Conservation (phyloP, 441 rosid species). For the Syzygium malaccense region DNA sequence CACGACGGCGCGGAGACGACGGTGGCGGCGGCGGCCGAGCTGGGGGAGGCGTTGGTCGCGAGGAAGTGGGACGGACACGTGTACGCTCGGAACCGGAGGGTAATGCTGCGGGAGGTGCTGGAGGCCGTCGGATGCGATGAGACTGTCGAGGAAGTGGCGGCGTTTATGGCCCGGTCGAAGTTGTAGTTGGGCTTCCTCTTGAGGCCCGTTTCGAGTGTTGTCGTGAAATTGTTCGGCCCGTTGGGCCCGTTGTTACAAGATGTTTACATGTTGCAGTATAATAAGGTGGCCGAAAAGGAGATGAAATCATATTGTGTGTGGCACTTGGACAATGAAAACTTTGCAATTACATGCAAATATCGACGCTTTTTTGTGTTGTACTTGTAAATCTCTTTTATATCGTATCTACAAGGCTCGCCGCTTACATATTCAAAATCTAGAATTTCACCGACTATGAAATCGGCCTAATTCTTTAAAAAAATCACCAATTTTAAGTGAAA, state of each 20-base stretch:
- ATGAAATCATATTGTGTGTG: background rate
- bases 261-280: background rate
- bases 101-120: conserved; percentile 25
- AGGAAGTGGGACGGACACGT: conserved; percentile 42
- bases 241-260: background rate
- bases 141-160: background rate
- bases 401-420: background rate
- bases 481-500: no score
- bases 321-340: background rate
- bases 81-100: conserved; percentile 42
- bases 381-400: background rate
- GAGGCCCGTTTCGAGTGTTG: background rate
- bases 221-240: background rate
- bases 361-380: background rate
- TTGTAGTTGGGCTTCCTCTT: background rate
- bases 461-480: background rate
- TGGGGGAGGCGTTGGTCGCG: conserved; percentile 33
- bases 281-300: background rate
- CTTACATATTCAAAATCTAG: background rate
- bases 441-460: background rate
- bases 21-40: conserved; percentile 30
- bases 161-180: background rate
- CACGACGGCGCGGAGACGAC: conserved; percentile 39
- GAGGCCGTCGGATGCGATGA: conserved; percentile 21
- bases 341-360: background rate